Evolutionary conservation across 169 alveolate genomes (phyloP).

Genomic region (Babesia bovis): DNA sequence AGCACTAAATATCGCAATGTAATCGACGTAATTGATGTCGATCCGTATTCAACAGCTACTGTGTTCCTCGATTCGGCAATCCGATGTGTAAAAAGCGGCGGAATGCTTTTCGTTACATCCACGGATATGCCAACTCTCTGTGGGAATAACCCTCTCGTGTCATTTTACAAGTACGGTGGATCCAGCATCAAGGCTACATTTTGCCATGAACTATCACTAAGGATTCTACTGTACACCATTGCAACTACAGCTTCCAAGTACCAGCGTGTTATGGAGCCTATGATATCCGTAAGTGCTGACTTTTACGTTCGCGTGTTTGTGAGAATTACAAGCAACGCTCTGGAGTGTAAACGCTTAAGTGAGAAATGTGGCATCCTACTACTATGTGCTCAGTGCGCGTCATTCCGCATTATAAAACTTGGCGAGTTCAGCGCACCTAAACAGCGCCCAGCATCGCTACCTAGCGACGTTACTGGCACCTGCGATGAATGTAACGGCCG

Average conservation of each 20-base stretch:
- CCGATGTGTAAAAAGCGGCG: slow-evolving; percentile 87
- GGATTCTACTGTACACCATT: slow-evolving; percentile 86
- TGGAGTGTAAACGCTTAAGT: slow-evolving; percentile 83
- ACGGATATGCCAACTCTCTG: slow-evolving; percentile 97
- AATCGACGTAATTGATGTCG: slow-evolving; percentile 87
- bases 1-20: slow-evolving; percentile 35
- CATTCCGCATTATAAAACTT: slow-evolving; percentile 35
- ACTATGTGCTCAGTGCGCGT: slow-evolving; percentile 57
- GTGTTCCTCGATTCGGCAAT: slow-evolving; percentile 90
- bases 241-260: slow-evolving; percentile 88
- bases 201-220: slow-evolving; percentile 89
- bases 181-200: slow-evolving; percentile 83
- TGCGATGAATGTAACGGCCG: slow-evolving; percentile 83
- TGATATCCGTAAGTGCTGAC: slow-evolving; percentile 88
- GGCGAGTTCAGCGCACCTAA: slow-evolving; percentile 32
- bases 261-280: slow-evolving; percentile 86
- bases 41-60: slow-evolving; percentile 93
- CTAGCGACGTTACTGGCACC: slow-evolving; percentile 53
- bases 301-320: slow-evolving; percentile 91
- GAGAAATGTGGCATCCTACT: slow-evolving; percentile 80
- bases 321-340: slow-evolving; percentile 81
- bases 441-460: slow-evolving; percentile 39
- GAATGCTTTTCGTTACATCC: slow-evolving; percentile 88
- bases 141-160: slow-evolving; percentile 91
- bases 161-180: slow-evolving; percentile 92